Evolutionary conservation across 139 green algal genomes (phyloP).

Genomic region (Mesotaenium endlicherianum): DNA sequence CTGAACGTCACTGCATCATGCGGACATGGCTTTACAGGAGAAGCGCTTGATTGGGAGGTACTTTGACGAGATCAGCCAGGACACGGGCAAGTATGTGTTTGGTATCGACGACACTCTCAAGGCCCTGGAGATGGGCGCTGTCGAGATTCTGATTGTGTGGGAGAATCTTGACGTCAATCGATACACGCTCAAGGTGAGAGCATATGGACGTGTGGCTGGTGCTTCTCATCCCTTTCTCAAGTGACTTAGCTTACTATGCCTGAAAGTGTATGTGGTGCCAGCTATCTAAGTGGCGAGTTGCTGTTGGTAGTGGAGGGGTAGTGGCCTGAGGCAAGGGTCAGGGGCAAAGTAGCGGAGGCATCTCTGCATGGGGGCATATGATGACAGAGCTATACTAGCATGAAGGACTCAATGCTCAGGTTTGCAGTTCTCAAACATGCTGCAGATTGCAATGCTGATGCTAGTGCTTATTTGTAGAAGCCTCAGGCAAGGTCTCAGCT

Average conservation of each 20-base stretch:
- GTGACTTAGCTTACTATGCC: background rate
- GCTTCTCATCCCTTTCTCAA: background rate
- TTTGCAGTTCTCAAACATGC: no score
- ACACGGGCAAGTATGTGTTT: slow-evolving; percentile 93
- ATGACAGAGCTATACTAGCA: background rate
- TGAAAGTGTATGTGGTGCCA: background rate
- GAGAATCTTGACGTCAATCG: slow-evolving; percentile 82
- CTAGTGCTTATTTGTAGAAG: no score
- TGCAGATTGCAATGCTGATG: no score
- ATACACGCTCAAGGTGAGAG: slow-evolving; percentile 67
- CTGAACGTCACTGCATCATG: no score
- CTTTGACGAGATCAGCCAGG: slow-evolving; percentile 98
- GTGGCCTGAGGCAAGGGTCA: background rate
- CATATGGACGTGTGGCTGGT: background rate
- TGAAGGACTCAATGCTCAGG: no score
- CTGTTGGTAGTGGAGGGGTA: background rate
- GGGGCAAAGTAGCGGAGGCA: background rate
- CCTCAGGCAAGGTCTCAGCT: no score
- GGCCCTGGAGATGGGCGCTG: slow-evolving; percentile 98
- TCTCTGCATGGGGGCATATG: background rate
- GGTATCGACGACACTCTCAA: slow-evolving; percentile 89
- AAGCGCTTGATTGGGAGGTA: slow-evolving; percentile 65
- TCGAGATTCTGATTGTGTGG: slow-evolving; percentile 98
- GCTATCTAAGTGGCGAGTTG: background rate
- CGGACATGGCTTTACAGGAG: no score